phyloP scores from a whole-genome alignment of 495 filamentous ascomycete species.

The Hypoxylon perforatum region DNA sequence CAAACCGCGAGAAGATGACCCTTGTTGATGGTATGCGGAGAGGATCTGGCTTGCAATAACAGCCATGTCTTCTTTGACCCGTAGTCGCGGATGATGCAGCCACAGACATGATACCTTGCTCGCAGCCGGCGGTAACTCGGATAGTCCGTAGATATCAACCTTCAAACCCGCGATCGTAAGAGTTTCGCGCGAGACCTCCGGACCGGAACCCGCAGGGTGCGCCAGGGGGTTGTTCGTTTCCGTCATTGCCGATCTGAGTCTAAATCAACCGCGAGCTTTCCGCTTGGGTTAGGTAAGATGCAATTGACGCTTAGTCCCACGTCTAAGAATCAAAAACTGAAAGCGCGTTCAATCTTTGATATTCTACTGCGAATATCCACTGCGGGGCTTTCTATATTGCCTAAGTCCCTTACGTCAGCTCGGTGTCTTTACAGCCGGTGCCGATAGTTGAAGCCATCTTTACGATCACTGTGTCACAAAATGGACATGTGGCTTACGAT shows the following conservation, averaged over 20 bases:
- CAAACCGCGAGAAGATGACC: slow-evolving; percentile 57
- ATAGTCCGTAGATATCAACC: slow-evolving; percentile 80
- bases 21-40: slow-evolving; percentile 45
- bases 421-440: too few relatives aligned
- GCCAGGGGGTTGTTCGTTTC: slow-evolving; percentile 47
- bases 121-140: slow-evolving; percentile 69
- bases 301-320: too few relatives aligned
- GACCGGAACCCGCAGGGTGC: slow-evolving; percentile 33
- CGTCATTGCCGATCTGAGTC: slow-evolving; percentile 20
- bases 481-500: too few relatives aligned
- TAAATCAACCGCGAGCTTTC: too few relatives aligned
- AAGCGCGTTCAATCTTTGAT: too few relatives aligned
- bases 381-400: too few relatives aligned
- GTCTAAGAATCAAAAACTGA: too few relatives aligned
- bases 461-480: too few relatives aligned
- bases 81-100: slow-evolving; percentile 84
- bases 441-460: too few relatives aligned
- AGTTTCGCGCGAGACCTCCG: slow-evolving; percentile 67
- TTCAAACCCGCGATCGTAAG: slow-evolving; percentile 80
- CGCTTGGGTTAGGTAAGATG: too few relatives aligned
- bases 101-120: slow-evolving; percentile 75
- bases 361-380: too few relatives aligned
- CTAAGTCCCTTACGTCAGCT: too few relatives aligned
- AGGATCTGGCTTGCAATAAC: slow-evolving; percentile 53
- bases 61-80: slow-evolving; percentile 76